phyloP scores from a whole-genome alignment of 2,329 filamentous ascomycete species.

The Capronia americana region DNA sequence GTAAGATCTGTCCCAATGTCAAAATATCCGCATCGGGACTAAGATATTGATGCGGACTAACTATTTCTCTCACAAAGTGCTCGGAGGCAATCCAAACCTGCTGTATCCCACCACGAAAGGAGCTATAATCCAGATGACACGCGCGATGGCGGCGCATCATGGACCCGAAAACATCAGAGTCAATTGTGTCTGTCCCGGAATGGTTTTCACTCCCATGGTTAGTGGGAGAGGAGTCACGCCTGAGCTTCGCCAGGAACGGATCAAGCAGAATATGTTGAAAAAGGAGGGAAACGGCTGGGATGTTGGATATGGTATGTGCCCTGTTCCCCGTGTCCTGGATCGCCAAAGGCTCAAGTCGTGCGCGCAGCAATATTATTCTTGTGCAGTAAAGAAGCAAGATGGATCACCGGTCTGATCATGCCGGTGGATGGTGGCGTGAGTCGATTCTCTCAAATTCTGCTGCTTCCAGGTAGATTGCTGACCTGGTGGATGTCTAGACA shows the following conservation, averaged over 20 bases:
- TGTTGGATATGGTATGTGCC: slow-evolving; percentile 8
- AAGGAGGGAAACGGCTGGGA: slow-evolving; percentile 25
- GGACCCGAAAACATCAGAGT: slow-evolving; percentile 55
- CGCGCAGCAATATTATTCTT: slow-evolving; percentile 20
- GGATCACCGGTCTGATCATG: slow-evolving; percentile 29
- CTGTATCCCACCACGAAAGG: slow-evolving; percentile 46
- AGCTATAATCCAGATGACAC: slow-evolving; percentile 58
- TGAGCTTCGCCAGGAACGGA: slow-evolving; percentile 39
- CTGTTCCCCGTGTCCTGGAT: too few species aligned
- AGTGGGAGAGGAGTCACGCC: slow-evolving; percentile 40
- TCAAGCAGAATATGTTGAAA: slow-evolving; percentile 41
- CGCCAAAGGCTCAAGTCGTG: too few species aligned
- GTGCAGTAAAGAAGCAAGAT: slow-evolving; percentile 22
- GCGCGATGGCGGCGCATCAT: slow-evolving; percentile 60
- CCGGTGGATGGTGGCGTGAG: slow-evolving; percentile 23
- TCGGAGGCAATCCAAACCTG: slow-evolving; percentile 42
- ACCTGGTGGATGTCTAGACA: background rate
- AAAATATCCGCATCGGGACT: too few species aligned
- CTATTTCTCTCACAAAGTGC: slow-evolving; percentile 18
- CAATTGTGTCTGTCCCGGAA: slow-evolving; percentile 58
- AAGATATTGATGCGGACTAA: too few species aligned
- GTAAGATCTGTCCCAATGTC: too few species aligned
- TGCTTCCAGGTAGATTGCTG: too few species aligned
- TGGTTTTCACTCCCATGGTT: slow-evolving; percentile 34
- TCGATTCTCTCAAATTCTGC: too few species aligned